Percentiles rank a stretch among this genome's conserved stretches.
Conservation (phyloP, 2,329 filamentous ascomycete species). For the Tolypocladium inflatum region DNA sequence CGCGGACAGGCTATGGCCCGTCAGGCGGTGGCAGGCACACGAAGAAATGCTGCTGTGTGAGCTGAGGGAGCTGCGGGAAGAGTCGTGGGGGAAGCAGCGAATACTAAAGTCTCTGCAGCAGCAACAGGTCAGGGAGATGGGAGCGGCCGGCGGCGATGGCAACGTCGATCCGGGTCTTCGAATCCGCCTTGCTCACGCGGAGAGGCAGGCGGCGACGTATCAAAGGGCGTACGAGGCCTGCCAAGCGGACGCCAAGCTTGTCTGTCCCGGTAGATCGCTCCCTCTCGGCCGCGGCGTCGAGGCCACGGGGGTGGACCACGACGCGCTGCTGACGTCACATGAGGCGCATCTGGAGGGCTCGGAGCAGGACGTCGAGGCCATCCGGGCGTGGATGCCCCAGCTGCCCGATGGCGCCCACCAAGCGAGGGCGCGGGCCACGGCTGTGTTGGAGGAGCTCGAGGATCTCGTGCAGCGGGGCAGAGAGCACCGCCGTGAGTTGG, state of each 20-base stretch:
- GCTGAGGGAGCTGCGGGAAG: not conserved
- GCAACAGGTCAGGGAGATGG: not conserved
- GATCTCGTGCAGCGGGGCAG: not conserved
- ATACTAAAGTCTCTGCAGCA: not conserved
- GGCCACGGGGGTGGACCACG: not conserved
- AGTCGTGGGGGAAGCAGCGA: not conserved
- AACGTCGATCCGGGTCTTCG: not conserved
- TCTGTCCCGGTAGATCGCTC: not conserved
- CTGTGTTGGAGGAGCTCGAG: not conserved
- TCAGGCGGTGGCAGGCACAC: not conserved
- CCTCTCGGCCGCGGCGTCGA: not conserved
- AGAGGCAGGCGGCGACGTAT: not conserved
- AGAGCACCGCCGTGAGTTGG: not conserved
- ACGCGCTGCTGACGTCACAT: not conserved
- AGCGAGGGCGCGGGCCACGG: not conserved
- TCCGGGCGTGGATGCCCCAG: not conserved
- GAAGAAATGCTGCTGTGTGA: not conserved
- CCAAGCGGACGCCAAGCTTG: not conserved
- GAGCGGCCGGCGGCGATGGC: not conserved
- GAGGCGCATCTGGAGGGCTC: fast-evolving
- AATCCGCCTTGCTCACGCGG: not conserved
- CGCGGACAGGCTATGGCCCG: not conserved
- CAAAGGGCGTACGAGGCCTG: not conserved
- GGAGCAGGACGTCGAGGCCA: not conserved
- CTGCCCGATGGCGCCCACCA: not conserved